Conservation (phyloP, 192 early-diverging fungal species). For the Coemansia sp. region DNA sequence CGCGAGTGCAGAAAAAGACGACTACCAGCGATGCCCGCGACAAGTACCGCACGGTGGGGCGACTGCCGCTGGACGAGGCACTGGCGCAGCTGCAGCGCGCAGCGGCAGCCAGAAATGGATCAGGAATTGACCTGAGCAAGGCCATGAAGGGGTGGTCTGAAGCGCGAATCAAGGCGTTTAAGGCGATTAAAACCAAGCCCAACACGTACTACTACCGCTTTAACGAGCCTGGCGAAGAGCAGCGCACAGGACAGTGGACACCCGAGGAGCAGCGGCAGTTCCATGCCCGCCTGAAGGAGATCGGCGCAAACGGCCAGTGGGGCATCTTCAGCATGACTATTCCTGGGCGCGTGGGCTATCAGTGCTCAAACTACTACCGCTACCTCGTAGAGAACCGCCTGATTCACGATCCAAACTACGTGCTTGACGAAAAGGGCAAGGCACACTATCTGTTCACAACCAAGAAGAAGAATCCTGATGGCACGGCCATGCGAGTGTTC, state of each 20-base stretch:
- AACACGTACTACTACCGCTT: conserved; percentile 98
- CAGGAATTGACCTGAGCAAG: conserved; percentile 73
- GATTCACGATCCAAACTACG: conserved; percentile 89
- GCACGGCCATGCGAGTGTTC: conserved; percentile 76
- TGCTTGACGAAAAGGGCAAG: conserved; percentile 86
- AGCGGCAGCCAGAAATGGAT: conserved; percentile 56
- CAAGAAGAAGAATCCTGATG: conserved; percentile 79
- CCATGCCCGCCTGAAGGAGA: conserved; percentile 76
- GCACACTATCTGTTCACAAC: conserved; percentile 85
- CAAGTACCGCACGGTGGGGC: conserved; percentile 73
- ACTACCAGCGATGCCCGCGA: conserved; percentile 72
- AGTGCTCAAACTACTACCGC: conserved; percentile 98
- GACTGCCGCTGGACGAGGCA: conserved; percentile 85
- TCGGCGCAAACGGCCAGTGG: conserved; percentile 96
- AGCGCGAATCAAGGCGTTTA: conserved; percentile 90
- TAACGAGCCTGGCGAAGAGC: conserved; percentile 95
- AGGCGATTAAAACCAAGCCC: conserved; percentile 90
- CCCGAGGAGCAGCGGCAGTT: conserved; percentile 84
- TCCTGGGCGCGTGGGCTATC: conserved; percentile 94
- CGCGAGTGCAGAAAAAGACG: conserved; percentile 74
- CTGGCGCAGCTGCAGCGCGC: conserved; percentile 75
- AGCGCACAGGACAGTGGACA: conserved; percentile 89
- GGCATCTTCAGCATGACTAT: conserved; percentile 95
- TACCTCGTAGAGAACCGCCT: conserved; percentile 84
- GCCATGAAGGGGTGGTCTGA: conserved; percentile 96